A percentile compares a stretch with the other conserved stretches of the same genome.
These are phyloP conservation scores for Baeospora myosura DNA, from an alignment of 1,284 basidiomycete genomes.

Conservation along the genomic window DNA sequence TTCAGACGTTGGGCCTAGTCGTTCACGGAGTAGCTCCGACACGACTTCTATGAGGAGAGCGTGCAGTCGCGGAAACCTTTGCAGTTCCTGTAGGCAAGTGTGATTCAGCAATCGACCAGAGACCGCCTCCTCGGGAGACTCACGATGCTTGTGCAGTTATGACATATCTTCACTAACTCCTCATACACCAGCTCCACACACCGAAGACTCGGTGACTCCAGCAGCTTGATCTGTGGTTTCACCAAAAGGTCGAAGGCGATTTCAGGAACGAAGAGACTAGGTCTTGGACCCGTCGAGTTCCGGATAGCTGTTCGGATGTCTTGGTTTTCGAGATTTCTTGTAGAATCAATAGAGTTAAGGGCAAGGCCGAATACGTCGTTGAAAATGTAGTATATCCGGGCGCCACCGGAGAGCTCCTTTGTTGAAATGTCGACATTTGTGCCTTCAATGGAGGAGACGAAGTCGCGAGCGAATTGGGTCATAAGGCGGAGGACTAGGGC, in stretches of 20 bases:
- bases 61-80: conserved; percentile 91
- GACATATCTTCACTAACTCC: conserved; percentile 98
- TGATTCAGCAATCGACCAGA: conserved; percentile 1
- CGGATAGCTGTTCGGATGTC: conserved; percentile 98
- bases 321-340: conserved; percentile 83
- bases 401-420: conserved; percentile 97
- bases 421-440: conserved; percentile 97
- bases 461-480: conserved; percentile 98
- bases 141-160: conserved; percentile 90
- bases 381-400: conserved; percentile 99
- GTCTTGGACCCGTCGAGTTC: conserved; percentile 95
- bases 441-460: conserved; percentile 95
- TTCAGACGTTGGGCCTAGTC: conserved; percentile 92
- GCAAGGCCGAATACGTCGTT: conserved; percentile 97
- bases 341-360: conserved; percentile 85
- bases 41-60: conserved; percentile 96
- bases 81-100: conserved; percentile 66
- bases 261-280: conserved; percentile 95
- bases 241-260: conserved; percentile 96
- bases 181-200: conserved; percentile 99
- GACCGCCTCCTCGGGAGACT: conserved; percentile 19
- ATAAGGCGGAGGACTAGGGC: conserved; percentile 88
- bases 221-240: conserved; percentile 96
- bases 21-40: conserved; percentile 90
- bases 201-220: conserved; percentile 88